Percentiles rank a stretch among this genome's conserved stretches.
Conservation (phyloP, 2,329 filamentous ascomycete species). For the Thielaviopsis musarum region DNA sequence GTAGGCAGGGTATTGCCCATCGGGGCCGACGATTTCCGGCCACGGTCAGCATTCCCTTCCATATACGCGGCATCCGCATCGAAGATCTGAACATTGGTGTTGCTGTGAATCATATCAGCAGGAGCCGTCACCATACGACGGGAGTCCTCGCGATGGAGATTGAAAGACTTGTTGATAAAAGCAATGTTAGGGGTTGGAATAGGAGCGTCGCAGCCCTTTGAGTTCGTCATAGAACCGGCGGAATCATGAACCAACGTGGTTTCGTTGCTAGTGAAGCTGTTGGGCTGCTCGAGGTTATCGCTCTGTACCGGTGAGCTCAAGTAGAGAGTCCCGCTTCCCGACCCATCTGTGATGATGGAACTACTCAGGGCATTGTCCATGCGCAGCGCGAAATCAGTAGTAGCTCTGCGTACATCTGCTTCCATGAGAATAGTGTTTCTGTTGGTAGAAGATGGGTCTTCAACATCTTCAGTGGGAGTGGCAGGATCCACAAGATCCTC, state of each 20-base stretch:
- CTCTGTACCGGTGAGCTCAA: constrained; percentile 9
- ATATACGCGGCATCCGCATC: neutral
- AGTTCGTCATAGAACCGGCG: neutral
- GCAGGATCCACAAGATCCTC: neutral
- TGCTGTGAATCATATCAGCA: constrained; percentile 20
- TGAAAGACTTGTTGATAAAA: neutral
- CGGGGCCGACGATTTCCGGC: constrained; percentile 1
- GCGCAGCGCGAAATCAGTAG: constrained; percentile 50
- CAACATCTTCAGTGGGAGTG: neutral
- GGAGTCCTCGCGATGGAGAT: constrained; percentile 19
- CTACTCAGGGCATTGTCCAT: constrained; percentile 81
- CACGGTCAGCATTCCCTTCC: neutral
- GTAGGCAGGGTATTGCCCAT: neutral
- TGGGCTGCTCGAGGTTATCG: constrained; percentile 4
- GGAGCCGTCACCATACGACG: constrained; percentile 31
- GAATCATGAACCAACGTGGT: constrained; percentile 16
- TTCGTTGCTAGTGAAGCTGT: constrained; percentile 17
- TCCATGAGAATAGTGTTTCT: neutral
- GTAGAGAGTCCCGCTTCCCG: neutral
- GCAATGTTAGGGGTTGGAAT: neutral
- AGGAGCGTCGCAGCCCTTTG: neutral
- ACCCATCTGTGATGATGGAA: constrained; percentile 26
- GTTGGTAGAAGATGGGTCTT: neutral
- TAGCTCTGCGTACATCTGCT: neutral
- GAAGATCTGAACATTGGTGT: constrained; percentile 17